Evolutionary conservation across 2,329 filamentous ascomycete genomes (phyloP), one percentile per base, ranked within the genome.

Genomic region (Colletotrichum simmondsii): DNA sequence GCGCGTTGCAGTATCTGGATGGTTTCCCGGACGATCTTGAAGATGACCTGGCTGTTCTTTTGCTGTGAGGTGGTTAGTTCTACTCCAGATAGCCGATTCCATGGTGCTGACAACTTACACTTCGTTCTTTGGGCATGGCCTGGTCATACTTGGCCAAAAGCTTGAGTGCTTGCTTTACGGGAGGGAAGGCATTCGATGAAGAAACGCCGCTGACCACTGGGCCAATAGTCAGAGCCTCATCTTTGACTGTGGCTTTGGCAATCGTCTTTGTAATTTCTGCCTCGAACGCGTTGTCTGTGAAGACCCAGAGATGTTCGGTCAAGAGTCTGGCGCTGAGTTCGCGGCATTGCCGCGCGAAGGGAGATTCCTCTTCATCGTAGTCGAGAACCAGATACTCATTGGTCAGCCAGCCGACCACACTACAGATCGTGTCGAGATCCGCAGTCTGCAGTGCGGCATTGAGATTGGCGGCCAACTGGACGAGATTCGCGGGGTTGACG

Each of bases 1-100:
- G 95, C 96, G 63, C 92, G 89, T 75, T 95, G 90, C 22, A 99
- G 89, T 4, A 95, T 95, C 64, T 92, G 85, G 0, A 95, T 98
- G 2, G 95, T 97, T 82, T 97, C 94, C 78, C 96, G 93, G 30
- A 99, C 94, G 75, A 98, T 97, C 66, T 86, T 88, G 80, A 89
- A 91, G 5, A 91, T 84, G 1, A 91, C 87, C 0, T 87, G 84
- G 63, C 87, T 90, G 68, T 88, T 88, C 74, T 86, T 81, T 81
- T 86, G 83, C 84, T 88, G 52, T 4, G 22, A 7, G 6, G 1
- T 30, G 59, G 56, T 75, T 30, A 75, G 49, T 16, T 2, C 1
- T n/a, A 35, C 19, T 10, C 16, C 2, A 12, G 3, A 4, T 12
- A 4, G 19, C 8, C 19, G 19, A 26, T 24, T n/a, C 12, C 2